Conservation (phyloP, 2,329 filamentous ascomycete species). For the Claviceps quebecensis region DNA sequence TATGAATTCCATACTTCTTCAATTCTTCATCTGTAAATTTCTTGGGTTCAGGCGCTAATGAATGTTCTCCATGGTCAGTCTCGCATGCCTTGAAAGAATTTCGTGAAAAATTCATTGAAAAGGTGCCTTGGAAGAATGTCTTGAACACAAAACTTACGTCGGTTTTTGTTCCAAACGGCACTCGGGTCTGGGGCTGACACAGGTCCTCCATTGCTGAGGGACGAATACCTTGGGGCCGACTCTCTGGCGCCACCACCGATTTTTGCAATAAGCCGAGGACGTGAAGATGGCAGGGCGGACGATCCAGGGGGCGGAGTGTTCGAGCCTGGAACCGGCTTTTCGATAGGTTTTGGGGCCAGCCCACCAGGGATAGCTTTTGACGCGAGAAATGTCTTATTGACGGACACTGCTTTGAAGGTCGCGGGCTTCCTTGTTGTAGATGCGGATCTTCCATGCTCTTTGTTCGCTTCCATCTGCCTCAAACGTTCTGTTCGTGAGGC, state of each 20-base stretch:
- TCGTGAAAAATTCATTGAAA: too few species aligned
- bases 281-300: conserved; percentile 37
- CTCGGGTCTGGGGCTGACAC: conserved; percentile 53
- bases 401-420: conserved; percentile 73
- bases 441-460: conserved; percentile 42
- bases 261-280: conserved; percentile 65
- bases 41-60: conserved; percentile 56
- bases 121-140: background rate
- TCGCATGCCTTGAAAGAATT: background rate
- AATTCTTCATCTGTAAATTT: conserved; percentile 80
- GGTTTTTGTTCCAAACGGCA: conserved; percentile 81
- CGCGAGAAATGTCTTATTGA: conserved; percentile 73
- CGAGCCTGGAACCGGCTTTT: conserved; percentile 35
- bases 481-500: conserved; percentile 45
- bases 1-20: conserved; percentile 74
- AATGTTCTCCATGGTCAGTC: conserved; percentile 29
- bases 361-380: conserved; percentile 43
- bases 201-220: conserved; percentile 38
- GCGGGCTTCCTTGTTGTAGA: conserved; percentile 58
- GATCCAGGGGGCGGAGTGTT: conserved; percentile 31
- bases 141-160: conserved; percentile 41
- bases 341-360: conserved; percentile 33
- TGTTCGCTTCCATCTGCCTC: conserved; percentile 41
- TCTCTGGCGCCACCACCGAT: conserved; percentile 47
- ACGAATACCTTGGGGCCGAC: conserved; percentile 28